Conservation (phyloP, 169 alveolate species). For the Plasmodium knowlesi region DNA sequence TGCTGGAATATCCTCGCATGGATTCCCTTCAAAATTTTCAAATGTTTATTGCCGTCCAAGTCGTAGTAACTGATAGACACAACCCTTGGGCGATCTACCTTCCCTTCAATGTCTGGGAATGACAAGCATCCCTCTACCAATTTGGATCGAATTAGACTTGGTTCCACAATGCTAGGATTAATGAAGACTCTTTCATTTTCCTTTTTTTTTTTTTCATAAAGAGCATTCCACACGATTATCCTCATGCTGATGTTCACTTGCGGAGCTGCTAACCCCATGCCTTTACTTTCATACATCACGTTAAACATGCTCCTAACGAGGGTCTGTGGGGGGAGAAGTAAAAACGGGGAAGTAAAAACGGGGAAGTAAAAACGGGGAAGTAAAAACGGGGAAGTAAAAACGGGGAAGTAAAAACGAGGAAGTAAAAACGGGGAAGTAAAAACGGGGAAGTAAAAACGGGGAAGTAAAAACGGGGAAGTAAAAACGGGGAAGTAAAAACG, state of each 20-base stretch:
- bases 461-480: not conserved
- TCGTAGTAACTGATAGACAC: conserved; percentile 50
- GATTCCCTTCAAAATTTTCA: conserved; percentile 57
- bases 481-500: not conserved
- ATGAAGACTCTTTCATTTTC: conserved; percentile 58
- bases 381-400: too few relatives aligned
- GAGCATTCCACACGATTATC: conserved; percentile 74
- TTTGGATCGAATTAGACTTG: conserved; percentile 6
- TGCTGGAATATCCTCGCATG: conserved; percentile 75
- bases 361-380: too few relatives aligned
- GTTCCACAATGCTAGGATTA: conserved; percentile 58
- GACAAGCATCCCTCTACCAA: conserved; percentile 69
- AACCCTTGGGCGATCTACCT: conserved; percentile 50
- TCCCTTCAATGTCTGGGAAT: conserved; percentile 68
- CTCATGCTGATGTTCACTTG: conserved; percentile 65
- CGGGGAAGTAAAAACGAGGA: too few relatives aligned
- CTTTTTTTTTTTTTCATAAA: conserved; percentile 16
- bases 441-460: not conserved
- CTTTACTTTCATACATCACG: conserved; percentile 65
- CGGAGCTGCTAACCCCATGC: conserved; percentile 78
- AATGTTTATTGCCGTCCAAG: conserved; percentile 33
- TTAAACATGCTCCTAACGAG: conserved; percentile 29
- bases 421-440: too few relatives aligned
- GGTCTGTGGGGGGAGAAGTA: not conserved
- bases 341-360: too few relatives aligned